phyloP scores from a whole-genome alignment of 2,329 filamentous ascomycete genomes.

The Sclerotinia trifoliorum region DNA sequence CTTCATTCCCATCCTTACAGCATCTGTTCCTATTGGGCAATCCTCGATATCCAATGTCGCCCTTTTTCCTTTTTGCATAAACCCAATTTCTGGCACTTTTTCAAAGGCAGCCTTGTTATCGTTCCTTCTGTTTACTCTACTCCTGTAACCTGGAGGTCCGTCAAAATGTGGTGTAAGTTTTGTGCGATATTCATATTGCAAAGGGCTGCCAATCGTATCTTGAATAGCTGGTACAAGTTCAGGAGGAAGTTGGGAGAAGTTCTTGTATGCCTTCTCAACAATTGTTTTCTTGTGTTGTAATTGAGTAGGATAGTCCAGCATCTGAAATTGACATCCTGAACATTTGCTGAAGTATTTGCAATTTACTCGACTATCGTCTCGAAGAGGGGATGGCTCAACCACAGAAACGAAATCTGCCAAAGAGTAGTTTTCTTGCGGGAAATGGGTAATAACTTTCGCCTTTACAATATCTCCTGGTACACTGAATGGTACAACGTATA shows the following conservation, averaged over 20 bases:
- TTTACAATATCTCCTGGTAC: slow-evolving; percentile 79
- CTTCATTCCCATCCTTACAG: slow-evolving; percentile 75
- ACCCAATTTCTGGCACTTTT: slow-evolving; percentile 77
- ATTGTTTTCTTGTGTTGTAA: slow-evolving; percentile 80
- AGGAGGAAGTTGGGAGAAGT: slow-evolving; percentile 81
- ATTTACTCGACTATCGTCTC: slow-evolving; percentile 72
- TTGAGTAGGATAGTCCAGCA: slow-evolving; percentile 87
- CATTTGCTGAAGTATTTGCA: slow-evolving; percentile 88
- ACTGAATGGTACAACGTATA: slow-evolving; percentile 87
- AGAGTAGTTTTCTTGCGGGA: slow-evolving; percentile 64
- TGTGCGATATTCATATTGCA: slow-evolving; percentile 92
- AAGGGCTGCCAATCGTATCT: slow-evolving; percentile 84
- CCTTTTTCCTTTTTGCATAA: slow-evolving; percentile 80
- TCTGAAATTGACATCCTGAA: slow-evolving; percentile 95
- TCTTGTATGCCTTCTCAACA: slow-evolving; percentile 85
- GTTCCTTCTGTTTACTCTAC: slow-evolving; percentile 48
- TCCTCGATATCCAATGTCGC: slow-evolving; percentile 92
- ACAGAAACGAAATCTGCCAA: slow-evolving; percentile 81
- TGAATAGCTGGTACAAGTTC: slow-evolving; percentile 72
- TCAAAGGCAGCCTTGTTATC: slow-evolving; percentile 57
- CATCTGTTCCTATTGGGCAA: slow-evolving; percentile 89
- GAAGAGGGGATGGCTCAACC: slow-evolving; percentile 66
- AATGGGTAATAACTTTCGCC: slow-evolving; percentile 76
- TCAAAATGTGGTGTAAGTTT: slow-evolving; percentile 98
- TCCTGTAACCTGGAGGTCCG: slow-evolving; percentile 58